Conservation (phyloP, 176 grass and related monocot species). For the Alopecurus myosuroides region DNA sequence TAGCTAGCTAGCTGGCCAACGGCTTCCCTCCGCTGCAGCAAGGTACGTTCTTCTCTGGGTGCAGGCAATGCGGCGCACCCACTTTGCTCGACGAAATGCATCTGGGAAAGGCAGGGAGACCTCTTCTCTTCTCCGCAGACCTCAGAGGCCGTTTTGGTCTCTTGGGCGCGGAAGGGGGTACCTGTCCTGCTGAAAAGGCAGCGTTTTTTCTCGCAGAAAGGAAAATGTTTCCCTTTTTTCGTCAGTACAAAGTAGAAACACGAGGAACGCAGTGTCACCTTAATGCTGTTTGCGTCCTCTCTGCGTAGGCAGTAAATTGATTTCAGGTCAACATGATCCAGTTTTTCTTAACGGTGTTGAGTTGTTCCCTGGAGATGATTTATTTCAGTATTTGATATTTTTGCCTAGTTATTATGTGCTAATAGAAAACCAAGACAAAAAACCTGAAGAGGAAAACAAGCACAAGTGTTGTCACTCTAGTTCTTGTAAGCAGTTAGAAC, state of each 20-base stretch:
- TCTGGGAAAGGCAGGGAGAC: neutral
- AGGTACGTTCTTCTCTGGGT: no score
- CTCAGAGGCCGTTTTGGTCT: no score
- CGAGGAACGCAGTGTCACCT: neutral
- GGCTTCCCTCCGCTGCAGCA: no score
- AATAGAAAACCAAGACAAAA: neutral
- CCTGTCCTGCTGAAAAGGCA: no score
- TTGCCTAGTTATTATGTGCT: neutral
- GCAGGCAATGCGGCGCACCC: no score
- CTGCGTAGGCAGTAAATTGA: neutral
- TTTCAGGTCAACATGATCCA: neutral
- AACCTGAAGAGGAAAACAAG: neutral
- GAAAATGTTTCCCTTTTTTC: neutral
- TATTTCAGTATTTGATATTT: neutral
- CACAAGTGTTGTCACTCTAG: neutral
- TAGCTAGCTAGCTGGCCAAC: neutral
- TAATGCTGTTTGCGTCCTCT: neutral
- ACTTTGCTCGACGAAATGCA: slow-evolving; percentile 11
- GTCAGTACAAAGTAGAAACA: neutral
- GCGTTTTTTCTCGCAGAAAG: neutral
- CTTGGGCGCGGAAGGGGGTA: no score
- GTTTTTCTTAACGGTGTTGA: neutral
- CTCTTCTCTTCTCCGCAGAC: neutral
- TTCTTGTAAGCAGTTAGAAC: neutral
- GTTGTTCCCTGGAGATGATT: neutral